These are phyloP conservation scores for Tulasnella sp. DNA, from an alignment of 768 basidiomycete species.

Conservation along the genomic window DNA sequence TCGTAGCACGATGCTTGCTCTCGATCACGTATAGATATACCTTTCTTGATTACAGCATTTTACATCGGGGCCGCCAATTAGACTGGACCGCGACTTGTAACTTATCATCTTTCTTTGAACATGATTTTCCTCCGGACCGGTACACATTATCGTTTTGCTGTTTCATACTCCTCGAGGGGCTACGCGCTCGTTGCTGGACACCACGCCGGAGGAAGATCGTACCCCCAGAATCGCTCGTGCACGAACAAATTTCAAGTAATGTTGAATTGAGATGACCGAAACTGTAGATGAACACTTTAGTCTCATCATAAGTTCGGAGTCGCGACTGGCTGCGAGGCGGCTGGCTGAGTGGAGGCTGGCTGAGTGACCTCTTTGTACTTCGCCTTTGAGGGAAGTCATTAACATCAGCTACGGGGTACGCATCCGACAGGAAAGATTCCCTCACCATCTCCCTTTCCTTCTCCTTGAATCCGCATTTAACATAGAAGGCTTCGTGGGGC, in stretches of 20 bases:
- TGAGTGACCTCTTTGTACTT: not conserved
- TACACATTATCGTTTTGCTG: not conserved
- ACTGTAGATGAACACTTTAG: no score
- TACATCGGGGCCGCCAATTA: not conserved
- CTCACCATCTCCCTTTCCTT: slow-evolving; percentile 87
- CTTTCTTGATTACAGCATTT: not conserved
- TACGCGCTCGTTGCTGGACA: not conserved
- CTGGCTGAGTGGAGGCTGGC: no score
- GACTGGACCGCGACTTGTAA: not conserved
- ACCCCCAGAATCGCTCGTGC: no score
- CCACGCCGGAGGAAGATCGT: no score
- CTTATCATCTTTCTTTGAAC: not conserved
- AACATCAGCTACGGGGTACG: not conserved
- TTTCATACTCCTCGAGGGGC: not conserved
- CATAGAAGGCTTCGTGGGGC: slow-evolving; percentile 72
- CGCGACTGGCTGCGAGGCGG: no score
- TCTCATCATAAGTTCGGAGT: not conserved
- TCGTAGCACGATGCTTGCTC: not conserved
- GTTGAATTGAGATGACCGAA: no score
- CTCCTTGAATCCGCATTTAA: slow-evolving; percentile 86
- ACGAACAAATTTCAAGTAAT: no score
- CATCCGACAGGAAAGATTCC: not conserved
- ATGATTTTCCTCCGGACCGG: not conserved
- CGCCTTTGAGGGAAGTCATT: not conserved
- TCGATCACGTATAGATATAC: not conserved